Percentiles rank a stretch among this genome's conserved stretches.
phyloP scores from a whole-genome alignment of 805 yeast species.

The Lipomyces starkeyi region DNA sequence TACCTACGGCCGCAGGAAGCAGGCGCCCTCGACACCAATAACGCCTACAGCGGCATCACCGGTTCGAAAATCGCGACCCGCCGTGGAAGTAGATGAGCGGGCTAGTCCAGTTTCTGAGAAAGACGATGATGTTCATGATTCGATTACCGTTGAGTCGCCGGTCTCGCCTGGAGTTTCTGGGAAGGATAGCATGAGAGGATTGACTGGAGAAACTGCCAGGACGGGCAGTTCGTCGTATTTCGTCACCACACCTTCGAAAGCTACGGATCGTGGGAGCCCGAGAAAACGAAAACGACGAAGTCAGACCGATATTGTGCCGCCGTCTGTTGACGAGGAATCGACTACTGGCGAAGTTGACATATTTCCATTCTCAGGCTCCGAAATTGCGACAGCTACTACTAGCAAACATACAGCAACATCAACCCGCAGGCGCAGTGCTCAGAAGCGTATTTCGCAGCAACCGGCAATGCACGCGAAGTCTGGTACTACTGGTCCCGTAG shows the following conservation, averaged over 20 bases:
- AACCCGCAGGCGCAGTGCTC: not conserved
- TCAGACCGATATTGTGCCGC: not conserved
- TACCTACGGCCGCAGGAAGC: slow-evolving; percentile 29
- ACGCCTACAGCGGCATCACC: slow-evolving; percentile 26
- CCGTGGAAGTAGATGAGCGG: not conserved
- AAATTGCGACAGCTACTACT: not conserved
- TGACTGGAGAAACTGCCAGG: slow-evolving; percentile 5
- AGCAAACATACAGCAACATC: not conserved
- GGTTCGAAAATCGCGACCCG: slow-evolving; percentile 13
- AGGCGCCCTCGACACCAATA: slow-evolving; percentile 20
- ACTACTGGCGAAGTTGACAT: not conserved
- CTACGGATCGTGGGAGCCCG: not conserved
- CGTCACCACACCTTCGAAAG: slow-evolving; percentile 3
- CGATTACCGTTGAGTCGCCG: not conserved
- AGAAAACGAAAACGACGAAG: slow-evolving; percentile 1
- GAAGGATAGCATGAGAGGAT: not conserved
- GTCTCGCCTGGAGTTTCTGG: not conserved
- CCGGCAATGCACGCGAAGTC: not conserved
- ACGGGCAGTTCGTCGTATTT: not conserved
- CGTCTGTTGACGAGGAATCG: slow-evolving; percentile 1
- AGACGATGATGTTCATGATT: not conserved
- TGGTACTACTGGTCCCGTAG: not conserved
- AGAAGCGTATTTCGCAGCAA: not conserved
- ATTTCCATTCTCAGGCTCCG: not conserved
- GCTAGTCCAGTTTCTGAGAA: not conserved